These are phyloP conservation scores for Aethionema arabicum DNA, from an alignment of 345 rosid species.

Conservation along the genomic window DNA sequence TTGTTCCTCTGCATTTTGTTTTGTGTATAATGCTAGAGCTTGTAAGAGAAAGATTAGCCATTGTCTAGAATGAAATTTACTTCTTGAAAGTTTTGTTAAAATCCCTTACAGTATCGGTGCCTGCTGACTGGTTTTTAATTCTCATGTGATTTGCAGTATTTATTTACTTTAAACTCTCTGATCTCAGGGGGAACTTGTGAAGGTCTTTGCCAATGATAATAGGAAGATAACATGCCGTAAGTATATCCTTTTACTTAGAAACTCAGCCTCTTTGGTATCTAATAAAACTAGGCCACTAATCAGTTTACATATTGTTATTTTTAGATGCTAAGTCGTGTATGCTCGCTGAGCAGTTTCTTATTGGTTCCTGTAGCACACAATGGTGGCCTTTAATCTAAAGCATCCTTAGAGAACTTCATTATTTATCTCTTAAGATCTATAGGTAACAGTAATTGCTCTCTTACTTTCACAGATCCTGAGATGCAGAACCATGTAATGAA, in stretches of 20 bases:
- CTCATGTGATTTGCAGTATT: constrained; percentile 19
- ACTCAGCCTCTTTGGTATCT: too few relatives aligned
- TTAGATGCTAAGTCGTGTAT: background rate
- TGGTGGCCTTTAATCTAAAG: constrained; percentile 8
- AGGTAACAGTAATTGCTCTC: constrained; percentile 16
- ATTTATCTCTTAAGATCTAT: background rate
- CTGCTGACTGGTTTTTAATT: constrained; percentile 17
- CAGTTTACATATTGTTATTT: background rate
- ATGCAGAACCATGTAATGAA: constrained; percentile 72
- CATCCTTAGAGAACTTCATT: constrained; percentile 13
- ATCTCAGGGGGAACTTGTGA: constrained; percentile 90
- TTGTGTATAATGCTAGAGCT: constrained; percentile 19
- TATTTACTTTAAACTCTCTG: constrained; percentile 34
- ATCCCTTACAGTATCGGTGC: constrained; percentile 20
- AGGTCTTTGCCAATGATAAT: constrained; percentile 92
- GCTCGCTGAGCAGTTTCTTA: background rate
- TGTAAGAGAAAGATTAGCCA: background rate
- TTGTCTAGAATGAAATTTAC: background rate
- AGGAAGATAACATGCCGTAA: constrained; percentile 78
- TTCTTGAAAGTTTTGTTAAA: background rate
- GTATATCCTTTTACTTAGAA: constrained; percentile 33
- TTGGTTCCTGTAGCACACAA: constrained; percentile 1
- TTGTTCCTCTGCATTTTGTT: constrained; percentile 6
- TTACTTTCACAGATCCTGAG: constrained; percentile 55
- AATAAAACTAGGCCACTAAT: background rate